phyloP scores from a whole-genome alignment of 2,329 filamentous ascomycete species.

The Apiospora kogelbergensis region DNA sequence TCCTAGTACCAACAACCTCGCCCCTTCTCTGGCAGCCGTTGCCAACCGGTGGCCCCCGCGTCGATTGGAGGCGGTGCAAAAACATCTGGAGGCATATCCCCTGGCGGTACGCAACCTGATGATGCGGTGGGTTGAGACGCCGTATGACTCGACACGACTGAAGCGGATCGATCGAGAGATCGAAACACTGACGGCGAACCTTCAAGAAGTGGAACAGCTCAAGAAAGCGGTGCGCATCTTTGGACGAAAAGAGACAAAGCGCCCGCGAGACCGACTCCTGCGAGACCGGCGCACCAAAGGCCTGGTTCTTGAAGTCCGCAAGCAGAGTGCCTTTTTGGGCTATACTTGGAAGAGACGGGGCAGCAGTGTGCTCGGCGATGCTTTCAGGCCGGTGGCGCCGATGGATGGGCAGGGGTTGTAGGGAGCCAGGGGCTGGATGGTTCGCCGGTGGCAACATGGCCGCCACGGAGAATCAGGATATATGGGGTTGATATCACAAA shows the following conservation, averaged over 20 bases:
- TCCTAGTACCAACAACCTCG: slow-evolving; percentile 11
- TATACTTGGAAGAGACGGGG: slow-evolving; percentile 72
- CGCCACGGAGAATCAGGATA: neutral
- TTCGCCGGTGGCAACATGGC: neutral
- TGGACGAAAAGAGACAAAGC: slow-evolving; percentile 68
- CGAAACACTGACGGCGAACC: slow-evolving; percentile 36
- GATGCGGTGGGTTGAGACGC: slow-evolving; percentile 43
- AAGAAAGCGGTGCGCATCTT: slow-evolving; percentile 52
- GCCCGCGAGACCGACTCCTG: slow-evolving; percentile 81
- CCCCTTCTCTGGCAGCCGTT: neutral
- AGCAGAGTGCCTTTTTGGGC: slow-evolving; percentile 80
- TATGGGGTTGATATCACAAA: neutral
- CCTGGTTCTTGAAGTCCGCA: slow-evolving; percentile 76
- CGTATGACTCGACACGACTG: slow-evolving; percentile 49
- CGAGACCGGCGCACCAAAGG: slow-evolving; percentile 68
- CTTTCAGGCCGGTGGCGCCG: neutral
- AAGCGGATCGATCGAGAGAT: slow-evolving; percentile 51
- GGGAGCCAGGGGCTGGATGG: slow-evolving; percentile 1
- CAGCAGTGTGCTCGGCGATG: slow-evolving; percentile 3
- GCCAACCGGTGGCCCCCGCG: slow-evolving; percentile 21
- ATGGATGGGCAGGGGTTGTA: slow-evolving; percentile 9
- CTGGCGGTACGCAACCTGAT: slow-evolving; percentile 43
- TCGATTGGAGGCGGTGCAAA: slow-evolving; percentile 29
- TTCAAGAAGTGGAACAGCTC: slow-evolving; percentile 36
- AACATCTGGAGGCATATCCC: slow-evolving; percentile 38